Base-by-base conservation (phyloP, 1,284 basidiomycete genomes). In the Coniferiporia weirii region DNA sequence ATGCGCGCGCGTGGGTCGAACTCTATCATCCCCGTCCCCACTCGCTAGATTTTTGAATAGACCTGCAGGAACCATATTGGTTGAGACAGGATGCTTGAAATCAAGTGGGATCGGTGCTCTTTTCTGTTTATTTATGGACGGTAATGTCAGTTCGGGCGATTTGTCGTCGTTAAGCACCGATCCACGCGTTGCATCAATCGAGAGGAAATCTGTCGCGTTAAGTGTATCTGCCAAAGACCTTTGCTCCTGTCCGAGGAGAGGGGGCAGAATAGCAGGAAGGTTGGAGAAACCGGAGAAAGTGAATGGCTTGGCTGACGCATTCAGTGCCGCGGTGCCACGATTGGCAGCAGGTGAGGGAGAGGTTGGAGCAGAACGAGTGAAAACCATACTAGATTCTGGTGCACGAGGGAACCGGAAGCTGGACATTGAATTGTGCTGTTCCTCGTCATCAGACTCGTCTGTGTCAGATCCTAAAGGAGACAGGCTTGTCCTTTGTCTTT, bases 81-180 rank as follows among this genome's bases (percentile, higher is more conserved):
- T 82, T 13, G 84, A 83, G 1, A 83, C 74, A 32, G 87, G 78
- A 64, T 89, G 85, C 67, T 83, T 91, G 74, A 91, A 92, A 68
- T 91, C 89, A 55, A 91, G 75, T 8, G 88, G 88, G 55, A 91
- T 84, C 2, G 90, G 89, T 9, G 88, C 83, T 50, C 89, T 84
- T 69, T 84, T 87, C 47, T 52, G 57, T 34, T 44, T 60, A 15
- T 52, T 56, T 22, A 50, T 55, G 17, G 38, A 49, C 15, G 61
- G 54, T 38, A 62, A 36, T 12, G 52, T 58, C 20, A 56, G 71
- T 20, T 57, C 59, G 4, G 55, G 54, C 10, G 59, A 57, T 32
- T 22, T 35, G n/a, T 57, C 51, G 12, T 61, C 59, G 17, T 17
- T 49, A 27, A 61, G 59, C 19, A 46, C 59, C 17, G 59, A 61